phyloP scores from a whole-genome alignment of 306 rosid species.

The Gastrolobium villosum region DNA sequence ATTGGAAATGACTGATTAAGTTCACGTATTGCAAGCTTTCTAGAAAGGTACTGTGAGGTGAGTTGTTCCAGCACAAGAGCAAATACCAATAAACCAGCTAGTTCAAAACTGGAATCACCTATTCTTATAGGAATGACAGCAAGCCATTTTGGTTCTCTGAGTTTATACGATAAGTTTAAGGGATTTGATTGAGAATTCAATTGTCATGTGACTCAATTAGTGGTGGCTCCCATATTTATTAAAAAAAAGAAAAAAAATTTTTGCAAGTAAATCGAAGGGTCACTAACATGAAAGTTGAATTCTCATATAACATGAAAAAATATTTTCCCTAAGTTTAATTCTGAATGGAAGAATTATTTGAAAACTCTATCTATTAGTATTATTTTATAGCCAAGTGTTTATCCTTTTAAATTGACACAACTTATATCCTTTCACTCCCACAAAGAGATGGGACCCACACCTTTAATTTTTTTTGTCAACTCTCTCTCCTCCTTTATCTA shows the following conservation, averaged over 20 bases:
- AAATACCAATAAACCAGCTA: conserved; percentile 22
- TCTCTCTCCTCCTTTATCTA: no score
- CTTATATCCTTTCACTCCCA: no score
- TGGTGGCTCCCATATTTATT: no score
- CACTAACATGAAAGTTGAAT: no score
- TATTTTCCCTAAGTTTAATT: not conserved
- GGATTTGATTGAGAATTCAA: no score
- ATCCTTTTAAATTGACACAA: no score
- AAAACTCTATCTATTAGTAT: not conserved
- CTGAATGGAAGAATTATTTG: not conserved
- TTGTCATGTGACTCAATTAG: no score
- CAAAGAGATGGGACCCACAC: no score
- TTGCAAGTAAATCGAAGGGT: no score
- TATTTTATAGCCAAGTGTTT: not conserved
- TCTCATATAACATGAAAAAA: no score
- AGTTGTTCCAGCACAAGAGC: conserved; percentile 22
- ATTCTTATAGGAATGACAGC: not conserved
- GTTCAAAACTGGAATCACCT: conserved; percentile 24
- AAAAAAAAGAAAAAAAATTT: not conserved
- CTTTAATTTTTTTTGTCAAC: no score
- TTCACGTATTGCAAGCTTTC: conserved; percentile 26
- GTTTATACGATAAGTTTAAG: not conserved
- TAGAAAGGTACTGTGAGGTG: conserved; percentile 37
- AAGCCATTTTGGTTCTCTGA: not conserved
- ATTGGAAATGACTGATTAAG: no score